Percentiles rank a stretch among this genome's conserved stretches.
Conservation (phyloP, 2,329 filamentous ascomycete species). For the Hymenoscyphus occultus region DNA sequence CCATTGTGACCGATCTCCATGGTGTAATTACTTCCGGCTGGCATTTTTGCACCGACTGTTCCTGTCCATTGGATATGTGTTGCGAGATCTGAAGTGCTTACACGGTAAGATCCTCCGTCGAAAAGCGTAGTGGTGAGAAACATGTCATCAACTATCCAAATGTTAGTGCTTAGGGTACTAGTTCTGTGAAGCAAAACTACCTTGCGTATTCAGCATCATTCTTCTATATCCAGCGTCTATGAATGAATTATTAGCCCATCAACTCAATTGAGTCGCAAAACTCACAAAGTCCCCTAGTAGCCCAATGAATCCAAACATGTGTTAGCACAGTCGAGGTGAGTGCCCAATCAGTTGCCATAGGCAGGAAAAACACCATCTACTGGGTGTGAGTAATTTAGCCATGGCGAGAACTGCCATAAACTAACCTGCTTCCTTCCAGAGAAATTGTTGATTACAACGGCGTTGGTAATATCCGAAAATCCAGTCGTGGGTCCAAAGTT, state of each 20-base stretch:
- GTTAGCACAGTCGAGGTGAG: conserved; percentile 28
- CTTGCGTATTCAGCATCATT: conserved; percentile 24
- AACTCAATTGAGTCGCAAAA: not conserved
- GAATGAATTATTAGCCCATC: not conserved
- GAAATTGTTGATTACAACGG: conserved; percentile 59
- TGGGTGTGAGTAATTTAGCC: not conserved
- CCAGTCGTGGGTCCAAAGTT: conserved; percentile 47
- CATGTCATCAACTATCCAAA: conserved; percentile 52
- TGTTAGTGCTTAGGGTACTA: not conserved
- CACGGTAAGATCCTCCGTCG: conserved; percentile 45
- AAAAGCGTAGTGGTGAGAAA: conserved; percentile 50
- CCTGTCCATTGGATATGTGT: conserved; percentile 43
- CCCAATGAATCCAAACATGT: conserved; percentile 27
- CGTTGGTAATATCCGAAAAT: conserved; percentile 43
- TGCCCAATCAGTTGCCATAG: conserved; percentile 44
- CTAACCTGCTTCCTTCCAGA: conserved; percentile 52
- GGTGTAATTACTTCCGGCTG: conserved; percentile 50
- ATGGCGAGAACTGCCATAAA: not conserved
- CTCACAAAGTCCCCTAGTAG: conserved; percentile 24
- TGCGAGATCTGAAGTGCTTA: conserved; percentile 44
- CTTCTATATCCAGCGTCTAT: conserved; percentile 22
- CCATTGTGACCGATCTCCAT: conserved; percentile 54
- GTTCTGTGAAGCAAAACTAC: not conserved
- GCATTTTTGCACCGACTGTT: conserved; percentile 41
- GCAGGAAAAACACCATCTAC: conserved; percentile 56